Conservation (phyloP, 2,329 filamentous ascomycete genomes). For the Ophiostoma populinum region DNA sequence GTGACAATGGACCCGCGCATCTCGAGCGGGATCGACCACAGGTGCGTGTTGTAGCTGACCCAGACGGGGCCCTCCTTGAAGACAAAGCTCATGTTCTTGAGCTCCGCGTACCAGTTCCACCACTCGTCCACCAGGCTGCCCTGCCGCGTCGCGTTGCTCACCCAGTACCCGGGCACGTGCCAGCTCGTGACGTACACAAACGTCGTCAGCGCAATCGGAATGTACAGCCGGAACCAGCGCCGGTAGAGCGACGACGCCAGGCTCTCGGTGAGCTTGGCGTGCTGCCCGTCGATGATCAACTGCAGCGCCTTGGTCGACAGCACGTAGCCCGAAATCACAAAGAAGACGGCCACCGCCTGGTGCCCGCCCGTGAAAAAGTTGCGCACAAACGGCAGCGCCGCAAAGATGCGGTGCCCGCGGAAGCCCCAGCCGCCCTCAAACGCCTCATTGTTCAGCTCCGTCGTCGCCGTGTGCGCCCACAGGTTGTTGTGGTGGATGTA, state of each 20-base stretch:
- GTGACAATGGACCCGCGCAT: slow-evolving; percentile 46
- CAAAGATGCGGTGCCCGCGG: slow-evolving; percentile 29
- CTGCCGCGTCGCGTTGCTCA: slow-evolving; percentile 21
- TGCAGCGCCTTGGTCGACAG: slow-evolving; percentile 31
- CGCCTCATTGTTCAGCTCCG: slow-evolving; percentile 16
- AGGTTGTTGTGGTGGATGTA: slow-evolving; percentile 44
- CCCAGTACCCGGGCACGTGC: slow-evolving; percentile 33
- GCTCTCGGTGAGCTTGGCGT: slow-evolving; percentile 23
- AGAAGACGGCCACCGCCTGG: slow-evolving; percentile 39
- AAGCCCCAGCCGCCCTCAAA: slow-evolving; percentile 39
- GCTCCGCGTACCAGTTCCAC: slow-evolving; percentile 32
- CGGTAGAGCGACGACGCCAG: slow-evolving; percentile 30
- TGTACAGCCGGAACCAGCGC: slow-evolving; percentile 30
- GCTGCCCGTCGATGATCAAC: slow-evolving; percentile 27
- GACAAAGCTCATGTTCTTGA: slow-evolving; percentile 53
- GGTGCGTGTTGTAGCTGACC: slow-evolving; percentile 39
- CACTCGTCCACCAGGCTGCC: slow-evolving; percentile 29
- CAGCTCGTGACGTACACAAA: slow-evolving; percentile 34
- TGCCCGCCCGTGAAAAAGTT: slow-evolving; percentile 44
- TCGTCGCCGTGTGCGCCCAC: slow-evolving; percentile 30
- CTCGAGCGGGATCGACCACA: slow-evolving; percentile 48
- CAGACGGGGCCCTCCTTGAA: slow-evolving; percentile 42
- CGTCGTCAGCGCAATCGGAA: slow-evolving; percentile 36
- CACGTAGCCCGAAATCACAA: slow-evolving; percentile 32
- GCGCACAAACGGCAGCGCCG: slow-evolving; percentile 38